Conservation (phyloP, 2,329 filamentous ascomycete species). For the Penicillium expansum region DNA sequence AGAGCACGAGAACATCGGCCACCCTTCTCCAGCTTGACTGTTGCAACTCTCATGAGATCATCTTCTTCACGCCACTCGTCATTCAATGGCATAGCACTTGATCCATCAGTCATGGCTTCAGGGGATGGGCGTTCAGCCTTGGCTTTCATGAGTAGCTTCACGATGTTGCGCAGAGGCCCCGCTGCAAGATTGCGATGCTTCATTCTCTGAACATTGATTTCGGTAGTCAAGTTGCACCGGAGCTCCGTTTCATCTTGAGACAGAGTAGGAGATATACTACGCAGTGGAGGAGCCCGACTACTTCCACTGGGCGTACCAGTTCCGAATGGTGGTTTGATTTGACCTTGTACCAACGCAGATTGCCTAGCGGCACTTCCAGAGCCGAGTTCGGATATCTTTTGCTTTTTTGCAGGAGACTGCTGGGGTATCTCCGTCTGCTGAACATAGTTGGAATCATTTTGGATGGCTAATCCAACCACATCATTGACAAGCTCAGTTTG, state of each 20-base stretch:
- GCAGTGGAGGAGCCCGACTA: background rate
- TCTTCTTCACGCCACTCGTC: background rate
- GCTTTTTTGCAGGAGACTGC: background rate
- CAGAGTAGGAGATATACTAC: background rate
- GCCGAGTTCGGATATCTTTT: background rate
- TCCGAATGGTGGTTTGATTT: background rate
- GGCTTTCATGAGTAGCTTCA: background rate
- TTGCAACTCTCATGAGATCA: background rate
- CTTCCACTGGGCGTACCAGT: background rate
- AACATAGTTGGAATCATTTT: background rate
- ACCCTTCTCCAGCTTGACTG: background rate
- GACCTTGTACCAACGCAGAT: background rate
- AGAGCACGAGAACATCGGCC: background rate
- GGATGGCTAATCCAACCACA: background rate
- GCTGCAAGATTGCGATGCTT: background rate
- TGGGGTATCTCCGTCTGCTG: background rate
- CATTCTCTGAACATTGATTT: conserved; percentile 1
- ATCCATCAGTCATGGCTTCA: background rate
- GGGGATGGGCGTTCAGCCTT: background rate
- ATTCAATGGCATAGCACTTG: too few relatives aligned
- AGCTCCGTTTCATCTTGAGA: background rate
- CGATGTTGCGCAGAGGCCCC: background rate
- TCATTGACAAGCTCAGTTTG: background rate
- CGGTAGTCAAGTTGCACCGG: conserved; percentile 1
- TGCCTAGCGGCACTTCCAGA: background rate